A percentile compares a stretch with the other conserved stretches of the same genome.
Conservation (phyloP, 169 alveolate species). For the Besnoitia besnoiti region DNA sequence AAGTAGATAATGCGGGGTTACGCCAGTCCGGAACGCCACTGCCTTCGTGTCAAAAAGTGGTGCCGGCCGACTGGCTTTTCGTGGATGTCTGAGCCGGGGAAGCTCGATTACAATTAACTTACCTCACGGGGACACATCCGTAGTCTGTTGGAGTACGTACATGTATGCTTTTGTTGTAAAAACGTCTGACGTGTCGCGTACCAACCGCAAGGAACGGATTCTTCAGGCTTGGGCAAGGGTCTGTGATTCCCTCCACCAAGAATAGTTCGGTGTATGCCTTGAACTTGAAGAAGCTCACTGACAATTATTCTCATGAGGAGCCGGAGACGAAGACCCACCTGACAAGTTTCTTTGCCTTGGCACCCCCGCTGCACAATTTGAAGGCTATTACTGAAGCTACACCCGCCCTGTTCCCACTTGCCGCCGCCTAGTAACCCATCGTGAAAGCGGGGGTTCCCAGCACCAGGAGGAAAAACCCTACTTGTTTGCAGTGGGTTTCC, state of each 20-base stretch:
- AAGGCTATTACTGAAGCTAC: conserved; percentile 27
- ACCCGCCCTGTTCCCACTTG: conserved; percentile 17
- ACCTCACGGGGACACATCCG: conserved; percentile 19
- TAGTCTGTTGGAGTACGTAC: neutral
- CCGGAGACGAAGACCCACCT: neutral
- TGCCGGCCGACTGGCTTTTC: conserved; percentile 13
- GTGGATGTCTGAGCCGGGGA: neutral
- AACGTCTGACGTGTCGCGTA: neutral
- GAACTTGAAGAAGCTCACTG: neutral
- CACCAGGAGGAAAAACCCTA: neutral
- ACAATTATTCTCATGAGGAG: too few species aligned
- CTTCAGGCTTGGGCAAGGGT: conserved; percentile 28
- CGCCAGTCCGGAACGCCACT: conserved; percentile 29
- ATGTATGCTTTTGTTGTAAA: too few species aligned
- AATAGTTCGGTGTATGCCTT: neutral
- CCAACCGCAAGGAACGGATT: neutral
- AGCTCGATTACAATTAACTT: neutral
- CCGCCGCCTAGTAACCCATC: neutral
- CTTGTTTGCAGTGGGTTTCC: conserved; percentile 19
- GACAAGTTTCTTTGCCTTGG: conserved; percentile 28
- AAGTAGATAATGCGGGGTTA: conserved; percentile 35
- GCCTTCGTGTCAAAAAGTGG: conserved; percentile 39
- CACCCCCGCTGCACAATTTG: neutral
- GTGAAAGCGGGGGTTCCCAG: neutral
- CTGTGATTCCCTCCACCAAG: neutral